Evolutionary conservation across 2,329 filamentous ascomycete genomes (phyloP).

Genomic region (Fusarium beomiforme): DNA sequence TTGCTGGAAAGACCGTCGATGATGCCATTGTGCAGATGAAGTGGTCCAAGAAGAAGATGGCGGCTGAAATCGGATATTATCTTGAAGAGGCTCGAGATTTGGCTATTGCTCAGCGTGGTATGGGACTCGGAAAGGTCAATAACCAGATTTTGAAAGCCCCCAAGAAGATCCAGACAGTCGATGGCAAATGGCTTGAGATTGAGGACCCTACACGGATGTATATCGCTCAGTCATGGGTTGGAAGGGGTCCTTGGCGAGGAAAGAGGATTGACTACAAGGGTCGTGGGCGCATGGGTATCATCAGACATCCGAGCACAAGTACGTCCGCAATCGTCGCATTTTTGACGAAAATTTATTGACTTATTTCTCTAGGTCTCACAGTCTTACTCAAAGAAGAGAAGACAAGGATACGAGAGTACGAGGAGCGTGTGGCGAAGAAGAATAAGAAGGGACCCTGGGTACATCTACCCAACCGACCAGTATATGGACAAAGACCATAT

Average conservation of each 20-base stretch:
- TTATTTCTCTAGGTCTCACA: constrained; percentile 68
- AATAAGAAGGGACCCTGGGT: constrained; percentile 83
- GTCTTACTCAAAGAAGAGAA: constrained; percentile 93
- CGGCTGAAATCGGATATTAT: constrained; percentile 80
- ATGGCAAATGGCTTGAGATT: constrained; percentile 77
- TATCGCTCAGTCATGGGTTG: constrained; percentile 93
- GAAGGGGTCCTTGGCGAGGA: constrained; percentile 72
- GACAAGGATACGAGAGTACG: constrained; percentile 82
- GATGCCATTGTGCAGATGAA: constrained; percentile 95
- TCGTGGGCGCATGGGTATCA: constrained; percentile 73
- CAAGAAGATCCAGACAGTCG: constrained; percentile 74
- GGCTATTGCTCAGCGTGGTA: constrained; percentile 82
- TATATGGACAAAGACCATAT: constrained; percentile 87
- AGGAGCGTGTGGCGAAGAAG: constrained; percentile 81
- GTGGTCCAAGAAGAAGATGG: constrained; percentile 93
- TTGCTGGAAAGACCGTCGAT: constrained; percentile 91
- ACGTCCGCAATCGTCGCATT: constrained; percentile 52
- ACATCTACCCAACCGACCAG: constrained; percentile 84
- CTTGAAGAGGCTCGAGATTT: constrained; percentile 83
- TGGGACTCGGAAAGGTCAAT: constrained; percentile 73
- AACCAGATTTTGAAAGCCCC: constrained; percentile 52
- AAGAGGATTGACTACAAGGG: constrained; percentile 76
- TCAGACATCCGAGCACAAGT: constrained; percentile 80
- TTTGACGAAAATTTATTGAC: constrained; percentile 29
- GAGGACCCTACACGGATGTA: constrained; percentile 85